Evolutionary conservation across 2,329 filamentous ascomycete species (phyloP), one percentile per base, ranked within the genome.

Genomic region (Xylariales sp.): DNA sequence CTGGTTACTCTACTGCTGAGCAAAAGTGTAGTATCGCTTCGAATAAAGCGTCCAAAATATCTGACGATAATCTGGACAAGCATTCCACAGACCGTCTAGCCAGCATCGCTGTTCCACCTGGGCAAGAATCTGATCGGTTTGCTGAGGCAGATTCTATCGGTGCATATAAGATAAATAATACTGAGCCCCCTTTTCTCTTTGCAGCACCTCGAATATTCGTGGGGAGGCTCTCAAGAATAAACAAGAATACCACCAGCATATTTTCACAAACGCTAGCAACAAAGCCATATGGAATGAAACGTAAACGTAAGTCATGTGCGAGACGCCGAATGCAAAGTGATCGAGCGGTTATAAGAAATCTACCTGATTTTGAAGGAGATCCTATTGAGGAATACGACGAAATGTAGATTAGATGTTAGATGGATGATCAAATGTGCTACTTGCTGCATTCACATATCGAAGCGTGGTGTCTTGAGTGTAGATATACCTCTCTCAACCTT

Each of bases 301-400:
- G 28, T 24, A 20, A 16, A 5, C 11, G 21, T 15, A 28, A 35
- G 11, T 14, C 34, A 11, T 14, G 11, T 29, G 28, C 19, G 13
- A 42, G 21, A 34, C 24, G 29, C 13, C 25, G 37, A 18, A 28
- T 31, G 6, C 24, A 14, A 4, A 31, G 38, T 24, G 40, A 27
- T 5, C 35, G 40, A 19, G 30, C 33, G n/a, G 34, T 34, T 20
- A 45, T 45, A 13, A 28, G 40, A 21, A 35, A 25, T 25, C 32
- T 45, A 8, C 37, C 43, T 11, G 36, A 39, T 32, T 45, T 45
- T 25, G 34, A 40, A 23, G 40, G 19, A 10, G 43, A 45, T 15
- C 43, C 40, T 12, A 45, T 45, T 16, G 43, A 45, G 23, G 42
- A 42, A 18, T 25, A 13, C 10, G 34, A 29, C 10, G 14, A 28